Evolutionary conservation across 75 land plant genomes (phyloP).

Genomic region (Adiantum capillusveneris): DNA sequence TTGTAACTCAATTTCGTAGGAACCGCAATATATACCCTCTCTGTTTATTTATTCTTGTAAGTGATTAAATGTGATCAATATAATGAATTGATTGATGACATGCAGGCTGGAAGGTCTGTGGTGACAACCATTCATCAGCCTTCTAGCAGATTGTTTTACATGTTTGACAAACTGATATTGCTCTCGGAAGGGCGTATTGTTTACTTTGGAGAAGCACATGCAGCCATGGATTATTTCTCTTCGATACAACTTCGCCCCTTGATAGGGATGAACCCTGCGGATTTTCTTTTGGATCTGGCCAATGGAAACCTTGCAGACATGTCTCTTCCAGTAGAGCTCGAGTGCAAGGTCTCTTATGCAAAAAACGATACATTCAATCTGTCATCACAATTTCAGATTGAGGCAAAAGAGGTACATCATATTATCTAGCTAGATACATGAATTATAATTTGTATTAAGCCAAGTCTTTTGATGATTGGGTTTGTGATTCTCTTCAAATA

Average conservation of each 20-base stretch:
- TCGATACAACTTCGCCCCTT: constrained; percentile 12
- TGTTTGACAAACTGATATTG: constrained; percentile 24
- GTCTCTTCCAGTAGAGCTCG: no score
- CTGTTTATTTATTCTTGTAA: not conserved
- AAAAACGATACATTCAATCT: no score
- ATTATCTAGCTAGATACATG: no score
- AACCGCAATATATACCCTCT: not conserved
- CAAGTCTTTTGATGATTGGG: no score
- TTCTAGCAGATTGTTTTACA: constrained; percentile 26
- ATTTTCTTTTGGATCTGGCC: constrained; percentile 23
- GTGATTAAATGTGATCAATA: no score
- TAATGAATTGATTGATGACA: not conserved
- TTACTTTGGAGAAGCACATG: constrained; percentile 20
- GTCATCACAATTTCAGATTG: no score
- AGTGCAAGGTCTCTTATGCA: no score
- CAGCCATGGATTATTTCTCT: constrained; percentile 11
- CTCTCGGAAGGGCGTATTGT: constrained; percentile 30
- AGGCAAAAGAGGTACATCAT: no score
- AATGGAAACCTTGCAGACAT: constrained; percentile 18
- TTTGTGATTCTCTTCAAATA: no score
- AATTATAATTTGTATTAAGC: no score
- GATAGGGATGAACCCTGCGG: constrained; percentile 29
- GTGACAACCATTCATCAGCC: constrained; percentile 35
- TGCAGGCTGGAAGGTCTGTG: constrained; percentile 20
- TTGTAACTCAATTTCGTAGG: not conserved